Conservation (phyloP, 129 eudicot species). For the Arctium lappa region DNA sequence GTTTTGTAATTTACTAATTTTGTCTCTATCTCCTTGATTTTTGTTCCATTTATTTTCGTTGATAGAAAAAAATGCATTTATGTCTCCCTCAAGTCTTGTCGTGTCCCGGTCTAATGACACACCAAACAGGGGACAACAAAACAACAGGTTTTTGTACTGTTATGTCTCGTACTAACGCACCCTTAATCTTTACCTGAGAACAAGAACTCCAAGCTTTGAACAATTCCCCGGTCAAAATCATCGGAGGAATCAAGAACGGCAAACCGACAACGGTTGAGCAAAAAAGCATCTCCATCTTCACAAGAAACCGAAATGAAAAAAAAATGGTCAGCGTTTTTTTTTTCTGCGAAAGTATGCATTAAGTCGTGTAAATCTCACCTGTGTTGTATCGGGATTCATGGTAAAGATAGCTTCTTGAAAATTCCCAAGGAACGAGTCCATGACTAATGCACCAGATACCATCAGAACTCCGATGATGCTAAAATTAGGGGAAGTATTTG, state of each 20-base stretch:
- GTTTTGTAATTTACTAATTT: background rate
- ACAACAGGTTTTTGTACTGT: too few relatives aligned
- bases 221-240: slow-evolving; percentile 68
- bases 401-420: slow-evolving; percentile 86
- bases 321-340: background rate
- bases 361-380: slow-evolving; percentile 35
- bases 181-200: slow-evolving; percentile 38
- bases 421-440: slow-evolving; percentile 86
- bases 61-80: background rate
- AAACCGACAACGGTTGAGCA: slow-evolving; percentile 79
- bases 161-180: background rate
- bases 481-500: slow-evolving; percentile 80
- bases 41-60: background rate
- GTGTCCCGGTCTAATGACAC: background rate
- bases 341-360: background rate
- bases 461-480: slow-evolving; percentile 70
- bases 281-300: slow-evolving; percentile 76
- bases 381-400: slow-evolving; percentile 77
- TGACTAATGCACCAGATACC: slow-evolving; percentile 70
- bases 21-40: background rate
- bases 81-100: background rate
- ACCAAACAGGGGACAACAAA: too few relatives aligned
- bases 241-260: slow-evolving; percentile 82
- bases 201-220: slow-evolving; percentile 66
- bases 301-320: background rate